Evolutionary conservation across 2,329 filamentous ascomycete species (phyloP).

Genomic region (Aspergillus sclerotialis): DNA sequence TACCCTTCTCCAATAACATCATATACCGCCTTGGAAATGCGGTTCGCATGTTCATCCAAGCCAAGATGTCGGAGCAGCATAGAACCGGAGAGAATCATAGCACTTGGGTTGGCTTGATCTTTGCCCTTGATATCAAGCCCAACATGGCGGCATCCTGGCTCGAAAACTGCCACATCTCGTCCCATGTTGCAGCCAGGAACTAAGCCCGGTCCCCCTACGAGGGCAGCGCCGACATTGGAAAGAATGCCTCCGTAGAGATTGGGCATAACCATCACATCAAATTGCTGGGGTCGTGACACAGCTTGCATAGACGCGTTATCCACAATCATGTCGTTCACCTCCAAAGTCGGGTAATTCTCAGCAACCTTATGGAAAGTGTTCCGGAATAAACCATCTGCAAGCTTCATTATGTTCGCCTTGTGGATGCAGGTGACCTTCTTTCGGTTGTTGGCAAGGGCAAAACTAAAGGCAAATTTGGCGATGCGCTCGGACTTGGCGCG

Average conservation of each 20-base stretch:
- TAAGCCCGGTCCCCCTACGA: constrained; percentile 93
- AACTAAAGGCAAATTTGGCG: constrained; percentile 96
- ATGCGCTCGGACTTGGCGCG: constrained; percentile 98
- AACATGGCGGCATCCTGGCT: constrained; percentile 98
- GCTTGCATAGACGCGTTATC: constrained; percentile 99
- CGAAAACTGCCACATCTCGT: constrained; percentile 94
- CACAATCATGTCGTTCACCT: constrained; percentile 99
- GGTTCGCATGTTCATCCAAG: constrained; percentile 95
- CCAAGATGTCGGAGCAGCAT: constrained; percentile 98
- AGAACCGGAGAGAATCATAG: constrained; percentile 85
- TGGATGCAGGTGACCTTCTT: constrained; percentile 99
- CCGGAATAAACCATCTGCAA: constrained; percentile 97
- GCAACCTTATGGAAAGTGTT: constrained; percentile 91
- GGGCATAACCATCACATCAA: constrained; percentile 99
- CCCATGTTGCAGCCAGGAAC: constrained; percentile 99
- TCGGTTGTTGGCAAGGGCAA: constrained; percentile 95
- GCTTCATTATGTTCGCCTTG: constrained; percentile 99
- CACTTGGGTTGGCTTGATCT: constrained; percentile 97
- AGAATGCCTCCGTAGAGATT: constrained; percentile 98
- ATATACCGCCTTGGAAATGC: constrained; percentile 78
- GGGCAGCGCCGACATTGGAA: constrained; percentile 95
- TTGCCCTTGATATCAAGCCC: constrained; percentile 99
- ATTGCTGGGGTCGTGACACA: constrained; percentile 92
- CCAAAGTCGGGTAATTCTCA: constrained; percentile 90
- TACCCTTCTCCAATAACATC: constrained; percentile 85